Percentiles rank a stretch among this genome's conserved stretches.
phyloP scores from a whole-genome alignment of 2,329 filamentous ascomycete species.

The Anisogramma anomala region DNA sequence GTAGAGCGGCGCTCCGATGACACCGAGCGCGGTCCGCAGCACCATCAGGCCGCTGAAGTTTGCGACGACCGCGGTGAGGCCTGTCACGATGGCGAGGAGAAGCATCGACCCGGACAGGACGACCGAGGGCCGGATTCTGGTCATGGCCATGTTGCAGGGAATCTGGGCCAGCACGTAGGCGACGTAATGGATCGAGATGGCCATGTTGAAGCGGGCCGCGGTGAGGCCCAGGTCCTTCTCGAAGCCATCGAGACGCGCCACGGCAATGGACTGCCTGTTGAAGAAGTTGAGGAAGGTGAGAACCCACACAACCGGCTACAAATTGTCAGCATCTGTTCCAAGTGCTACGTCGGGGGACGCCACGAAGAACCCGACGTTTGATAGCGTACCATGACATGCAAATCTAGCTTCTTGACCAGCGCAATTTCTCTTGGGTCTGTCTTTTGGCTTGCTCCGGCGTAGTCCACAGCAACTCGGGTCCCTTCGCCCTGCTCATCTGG shows the following conservation, averaged over 20 bases:
- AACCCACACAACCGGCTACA: slow-evolving; percentile 2
- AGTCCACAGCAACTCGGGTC: background rate
- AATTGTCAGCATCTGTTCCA: too few species aligned
- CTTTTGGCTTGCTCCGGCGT: background rate
- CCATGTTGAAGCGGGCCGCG: background rate
- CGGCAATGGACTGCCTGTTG: background rate
- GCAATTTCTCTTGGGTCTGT: background rate
- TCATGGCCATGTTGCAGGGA: slow-evolving; percentile 34
- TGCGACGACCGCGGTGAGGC: background rate
- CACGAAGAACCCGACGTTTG: background rate
- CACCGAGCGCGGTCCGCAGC: slow-evolving; percentile 30
- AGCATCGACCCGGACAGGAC: slow-evolving; percentile 11
- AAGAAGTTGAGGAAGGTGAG: slow-evolving; percentile 4
- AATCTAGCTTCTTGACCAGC: background rate
- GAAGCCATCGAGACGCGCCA: background rate
- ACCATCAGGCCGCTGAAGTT: slow-evolving; percentile 26
- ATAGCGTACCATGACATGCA: background rate
- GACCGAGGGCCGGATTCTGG: slow-evolving; percentile 21
- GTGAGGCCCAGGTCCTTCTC: slow-evolving; percentile 1
- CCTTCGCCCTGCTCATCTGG: too few species aligned
- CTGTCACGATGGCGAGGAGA: slow-evolving; percentile 25
- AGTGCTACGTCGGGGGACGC: too few species aligned
- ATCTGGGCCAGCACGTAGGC: slow-evolving; percentile 35
- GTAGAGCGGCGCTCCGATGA: slow-evolving; percentile 27
- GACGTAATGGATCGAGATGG: slow-evolving; percentile 2